These are phyloP conservation scores for Blastocystis sp. DNA, from an alignment of 352 stramenopile species.

Conservation along the genomic window DNA sequence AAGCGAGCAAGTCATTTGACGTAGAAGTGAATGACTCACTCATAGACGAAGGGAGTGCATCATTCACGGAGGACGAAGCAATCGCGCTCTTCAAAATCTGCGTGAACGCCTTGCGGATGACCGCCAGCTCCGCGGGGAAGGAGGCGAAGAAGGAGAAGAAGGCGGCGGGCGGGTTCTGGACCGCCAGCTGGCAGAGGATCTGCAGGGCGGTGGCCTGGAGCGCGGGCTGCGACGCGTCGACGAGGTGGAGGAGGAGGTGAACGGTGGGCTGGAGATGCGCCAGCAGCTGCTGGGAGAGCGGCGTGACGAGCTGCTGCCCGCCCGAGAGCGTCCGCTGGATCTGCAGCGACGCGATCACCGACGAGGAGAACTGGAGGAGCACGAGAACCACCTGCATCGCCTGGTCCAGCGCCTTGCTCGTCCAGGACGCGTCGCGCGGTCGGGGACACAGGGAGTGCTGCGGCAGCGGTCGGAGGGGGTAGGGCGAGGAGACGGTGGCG, in stretches of 20 bases:
- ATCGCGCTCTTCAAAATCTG: constrained; percentile 7
- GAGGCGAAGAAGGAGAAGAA: constrained; percentile 60
- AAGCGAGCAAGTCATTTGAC: too few species aligned
- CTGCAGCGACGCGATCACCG: background rate
- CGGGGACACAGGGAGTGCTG: background rate
- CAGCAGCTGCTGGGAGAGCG: constrained; percentile 38
- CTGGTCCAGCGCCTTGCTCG: background rate
- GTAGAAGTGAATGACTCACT: too few species aligned
- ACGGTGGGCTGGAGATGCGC: background rate
- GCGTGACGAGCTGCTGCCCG: background rate
- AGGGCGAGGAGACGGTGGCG: background rate
- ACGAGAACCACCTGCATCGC: background rate
- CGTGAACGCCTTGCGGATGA: background rate
- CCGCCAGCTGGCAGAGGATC: constrained; percentile 6
- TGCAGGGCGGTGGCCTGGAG: constrained; percentile 33
- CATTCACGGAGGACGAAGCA: too few species aligned
- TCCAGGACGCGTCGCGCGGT: background rate
- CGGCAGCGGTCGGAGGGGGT: background rate
- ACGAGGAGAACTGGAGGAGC: background rate
- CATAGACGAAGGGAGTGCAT: too few species aligned
- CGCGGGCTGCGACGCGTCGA: background rate
- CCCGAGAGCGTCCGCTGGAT: background rate
- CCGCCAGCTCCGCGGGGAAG: background rate
- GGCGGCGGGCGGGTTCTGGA: constrained; percentile 1
- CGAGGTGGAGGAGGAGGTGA: background rate